These are phyloP conservation scores for Polysphondylium violaceum DNA, from an alignment of 78 protist species.

Conservation along the genomic window DNA sequence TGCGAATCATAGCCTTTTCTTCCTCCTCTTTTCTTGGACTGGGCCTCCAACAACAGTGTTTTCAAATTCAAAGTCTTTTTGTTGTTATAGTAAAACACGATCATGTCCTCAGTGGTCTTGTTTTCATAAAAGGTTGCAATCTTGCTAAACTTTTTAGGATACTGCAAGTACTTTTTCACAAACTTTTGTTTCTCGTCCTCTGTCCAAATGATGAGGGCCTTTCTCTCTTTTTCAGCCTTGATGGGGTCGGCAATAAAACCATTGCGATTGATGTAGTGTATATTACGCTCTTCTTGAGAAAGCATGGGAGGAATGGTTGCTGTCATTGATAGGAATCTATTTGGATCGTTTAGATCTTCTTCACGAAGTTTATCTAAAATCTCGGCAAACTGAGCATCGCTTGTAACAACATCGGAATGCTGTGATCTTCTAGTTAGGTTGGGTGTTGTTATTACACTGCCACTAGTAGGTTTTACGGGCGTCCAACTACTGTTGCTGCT, in stretches of 20 bases:
- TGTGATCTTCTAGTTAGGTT: conserved; percentile 17
- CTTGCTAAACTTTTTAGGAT: conserved; percentile 72
- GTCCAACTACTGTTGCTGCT: neutral
- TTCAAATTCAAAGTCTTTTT: conserved; percentile 68
- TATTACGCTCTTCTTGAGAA: conserved; percentile 20
- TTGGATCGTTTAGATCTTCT: conserved; percentile 41
- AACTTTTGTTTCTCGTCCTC: conserved; percentile 78
- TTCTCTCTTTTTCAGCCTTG: conserved; percentile 50
- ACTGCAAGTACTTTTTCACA: conserved; percentile 58
- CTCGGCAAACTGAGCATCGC: conserved; percentile 38
- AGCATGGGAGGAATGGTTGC: conserved; percentile 62
- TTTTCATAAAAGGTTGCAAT: conserved; percentile 64
- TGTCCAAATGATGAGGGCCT: conserved; percentile 43
- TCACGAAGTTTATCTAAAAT: conserved; percentile 29
- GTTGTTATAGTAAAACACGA: conserved; percentile 72
- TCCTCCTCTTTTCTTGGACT: conserved; percentile 48
- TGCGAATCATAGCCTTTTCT: conserved; percentile 10
- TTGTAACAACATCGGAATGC: conserved; percentile 30
- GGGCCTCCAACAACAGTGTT: conserved; percentile 26
- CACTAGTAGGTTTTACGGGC: too few relatives aligned
- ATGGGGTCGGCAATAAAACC: conserved; percentile 68
- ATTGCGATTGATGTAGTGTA: conserved; percentile 43
- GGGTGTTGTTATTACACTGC: neutral
- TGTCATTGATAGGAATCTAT: neutral
- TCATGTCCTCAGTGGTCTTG: conserved; percentile 61